Evolutionary conservation across 164 flowering plant species (phyloP), one percentile per base, ranked within the genome.

Genomic region (Nelumbo lutea): DNA sequence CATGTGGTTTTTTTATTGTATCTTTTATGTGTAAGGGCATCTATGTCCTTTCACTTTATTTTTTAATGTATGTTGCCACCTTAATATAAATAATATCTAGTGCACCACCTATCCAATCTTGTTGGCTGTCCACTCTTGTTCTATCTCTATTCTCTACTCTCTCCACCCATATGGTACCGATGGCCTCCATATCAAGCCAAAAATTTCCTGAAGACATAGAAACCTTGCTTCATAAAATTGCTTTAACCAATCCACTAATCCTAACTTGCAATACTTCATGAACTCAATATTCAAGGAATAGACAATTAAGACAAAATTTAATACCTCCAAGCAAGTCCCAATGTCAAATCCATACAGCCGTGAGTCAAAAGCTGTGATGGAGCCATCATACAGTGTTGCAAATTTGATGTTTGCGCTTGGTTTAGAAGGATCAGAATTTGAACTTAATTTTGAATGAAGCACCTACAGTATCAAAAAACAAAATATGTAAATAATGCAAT

Each of bases 261-360:
- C 42, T 42, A 5, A 38, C 14, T 50, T 14, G 4, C 46, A 45
- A 59, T 5, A 11, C 11, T 3, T 27, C 2, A 3, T 9, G 13
- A 43, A 8, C 1, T 42, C 6, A 47, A 15, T 8, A 14, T 8
- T 6, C 39, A 58, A 42, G 27, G 27, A 27, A 27, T 27, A 27
- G 27, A 27, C 27, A 27, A 27, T 27, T 27, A 27, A 42, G 57
- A 7, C 44, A 58, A 4, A 15, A 60, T n/a, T 14, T 57, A 59
- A 61, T 79, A 95, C 99, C 97, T 95, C 99, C 68, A 95, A 81
- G 80, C 97, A 95, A 75, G 97, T 89, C 53, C 90, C 99, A 66
- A 95, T 88, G 72, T 95, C 97, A 78, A 82, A 88, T 63, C 90
- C 90, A 77, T 66, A 77, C 55, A 95, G 72, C 61, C 89, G 86